Conservation (phyloP, 768 basidiomycete genomes). For the Trametes villosa region DNA sequence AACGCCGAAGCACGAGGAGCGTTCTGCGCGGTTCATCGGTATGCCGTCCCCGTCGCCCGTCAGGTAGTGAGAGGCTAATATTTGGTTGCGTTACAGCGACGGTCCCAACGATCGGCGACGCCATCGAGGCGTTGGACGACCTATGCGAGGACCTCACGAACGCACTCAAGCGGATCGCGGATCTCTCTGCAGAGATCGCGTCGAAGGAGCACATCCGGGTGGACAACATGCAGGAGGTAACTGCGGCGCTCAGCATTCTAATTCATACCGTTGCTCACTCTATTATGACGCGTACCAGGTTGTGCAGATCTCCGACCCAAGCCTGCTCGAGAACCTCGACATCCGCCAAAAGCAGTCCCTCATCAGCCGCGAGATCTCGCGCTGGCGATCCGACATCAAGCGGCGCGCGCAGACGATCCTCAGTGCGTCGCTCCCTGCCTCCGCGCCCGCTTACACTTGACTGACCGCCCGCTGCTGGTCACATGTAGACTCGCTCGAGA, state of each 20-base stretch:
- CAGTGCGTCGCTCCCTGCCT: slow-evolving; percentile 43
- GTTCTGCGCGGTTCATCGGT: slow-evolving; percentile 62
- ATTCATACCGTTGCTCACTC: not conserved
- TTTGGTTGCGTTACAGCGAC: slow-evolving; percentile 51
- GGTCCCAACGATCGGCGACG: slow-evolving; percentile 76
- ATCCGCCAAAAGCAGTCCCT: slow-evolving; percentile 69
- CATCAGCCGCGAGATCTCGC: slow-evolving; percentile 64
- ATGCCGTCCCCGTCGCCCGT: slow-evolving; percentile 27
- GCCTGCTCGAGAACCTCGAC: slow-evolving; percentile 68
- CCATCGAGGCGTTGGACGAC: slow-evolving; percentile 65
- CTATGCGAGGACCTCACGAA: slow-evolving; percentile 64
- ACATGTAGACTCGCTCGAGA: slow-evolving; percentile 75
- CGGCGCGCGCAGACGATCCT: slow-evolving; percentile 58
- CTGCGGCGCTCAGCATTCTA: slow-evolving; percentile 17
- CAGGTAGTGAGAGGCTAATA: not conserved
- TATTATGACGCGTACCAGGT: slow-evolving; percentile 40
- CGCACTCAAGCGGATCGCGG: slow-evolving; percentile 66
- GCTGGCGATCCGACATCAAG: slow-evolving; percentile 44
- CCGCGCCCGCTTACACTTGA: not conserved
- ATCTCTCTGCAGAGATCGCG: slow-evolving; percentile 70
- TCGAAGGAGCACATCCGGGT: slow-evolving; percentile 72
- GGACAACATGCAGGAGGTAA: slow-evolving; percentile 74
- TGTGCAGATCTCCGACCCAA: slow-evolving; percentile 52
- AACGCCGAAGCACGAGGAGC: slow-evolving; percentile 60
- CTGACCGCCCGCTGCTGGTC: not conserved